phyloP scores from a whole-genome alignment of 805 yeast genomes.

The Metschnikowia matae region DNA sequence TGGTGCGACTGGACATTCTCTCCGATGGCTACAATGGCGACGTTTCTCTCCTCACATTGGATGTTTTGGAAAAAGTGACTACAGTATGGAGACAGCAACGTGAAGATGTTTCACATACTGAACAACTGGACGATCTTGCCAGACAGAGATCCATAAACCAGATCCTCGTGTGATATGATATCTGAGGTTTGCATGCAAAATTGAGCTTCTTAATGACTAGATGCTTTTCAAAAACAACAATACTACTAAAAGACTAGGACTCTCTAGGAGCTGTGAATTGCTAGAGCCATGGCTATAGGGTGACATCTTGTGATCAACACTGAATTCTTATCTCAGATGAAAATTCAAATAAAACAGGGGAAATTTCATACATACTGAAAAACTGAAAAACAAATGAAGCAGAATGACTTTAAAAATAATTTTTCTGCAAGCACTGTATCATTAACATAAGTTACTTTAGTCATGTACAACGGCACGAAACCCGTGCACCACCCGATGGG shows the following conservation, averaged over 20 bases:
- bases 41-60: slow-evolving; percentile 28
- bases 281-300: too few relatives aligned
- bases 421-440: neutral
- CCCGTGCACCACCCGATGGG: slow-evolving; percentile 11
- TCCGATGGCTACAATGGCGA: slow-evolving; percentile 41
- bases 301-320: too few relatives aligned
- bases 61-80: slow-evolving; percentile 17
- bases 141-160: neutral
- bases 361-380: too few relatives aligned
- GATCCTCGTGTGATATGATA: slow-evolving; percentile 1
- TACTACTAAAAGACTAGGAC: too few relatives aligned
- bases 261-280: too few relatives aligned
- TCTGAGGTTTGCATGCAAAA: neutral
- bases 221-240: too few relatives aligned
- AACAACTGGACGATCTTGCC: neutral
- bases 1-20: slow-evolving; percentile 18
- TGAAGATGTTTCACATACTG: neutral
- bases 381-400: too few relatives aligned
- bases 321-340: too few relatives aligned
- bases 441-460: neutral
- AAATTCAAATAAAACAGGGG: too few relatives aligned
- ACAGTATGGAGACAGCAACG: slow-evolving; percentile 5
- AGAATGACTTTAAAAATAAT: too few relatives aligned
- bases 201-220: too few relatives aligned
- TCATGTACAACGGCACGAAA: neutral